phyloP scores from a whole-genome alignment of 2,329 filamentous ascomycete species.

The Exophiala oligosperma region DNA sequence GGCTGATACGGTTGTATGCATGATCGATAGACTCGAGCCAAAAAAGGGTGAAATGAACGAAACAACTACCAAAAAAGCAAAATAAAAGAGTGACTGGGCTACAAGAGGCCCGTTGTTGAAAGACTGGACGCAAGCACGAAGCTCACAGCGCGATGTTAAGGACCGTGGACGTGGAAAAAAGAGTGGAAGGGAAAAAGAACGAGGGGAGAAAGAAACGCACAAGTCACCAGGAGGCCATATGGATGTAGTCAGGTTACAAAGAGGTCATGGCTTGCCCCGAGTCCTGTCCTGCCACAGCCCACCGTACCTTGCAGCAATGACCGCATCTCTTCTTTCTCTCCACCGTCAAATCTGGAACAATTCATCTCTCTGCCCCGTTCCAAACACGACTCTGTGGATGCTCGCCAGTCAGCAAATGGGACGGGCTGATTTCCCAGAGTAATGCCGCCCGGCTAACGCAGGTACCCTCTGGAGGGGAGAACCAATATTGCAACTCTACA shows the following conservation, averaged over 20 bases:
- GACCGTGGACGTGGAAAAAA: conserved; percentile 16
- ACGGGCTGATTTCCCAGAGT: not conserved
- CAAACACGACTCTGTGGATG: not conserved
- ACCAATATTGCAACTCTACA: not conserved
- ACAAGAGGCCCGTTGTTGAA: conserved; percentile 23
- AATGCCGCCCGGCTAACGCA: not conserved
- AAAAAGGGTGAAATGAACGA: conserved; percentile 15
- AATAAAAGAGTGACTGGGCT: conserved; percentile 23
- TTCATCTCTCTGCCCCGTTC: conserved; percentile 11
- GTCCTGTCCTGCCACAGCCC: not conserved
- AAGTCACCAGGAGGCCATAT: conserved; percentile 23
- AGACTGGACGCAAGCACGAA: conserved; percentile 28
- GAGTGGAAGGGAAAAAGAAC: conserved; percentile 9
- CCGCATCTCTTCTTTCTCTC: conserved; percentile 4
- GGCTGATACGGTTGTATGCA: conserved; percentile 21
- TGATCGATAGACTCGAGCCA: conserved; percentile 8
- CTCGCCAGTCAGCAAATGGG: not conserved
- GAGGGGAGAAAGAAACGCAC: conserved; percentile 14
- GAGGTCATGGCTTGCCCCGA: not conserved
- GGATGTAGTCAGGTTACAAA: conserved; percentile 6
- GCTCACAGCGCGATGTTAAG: conserved; percentile 18
- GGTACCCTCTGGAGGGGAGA: not conserved
- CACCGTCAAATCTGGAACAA: conserved; percentile 15
- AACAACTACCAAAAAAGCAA: conserved; percentile 10
- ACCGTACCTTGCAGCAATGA: not conserved